These are phyloP conservation scores for Xylaria curta DNA, from an alignment of 495 filamentous ascomycete genomes.

Conservation along the genomic window DNA sequence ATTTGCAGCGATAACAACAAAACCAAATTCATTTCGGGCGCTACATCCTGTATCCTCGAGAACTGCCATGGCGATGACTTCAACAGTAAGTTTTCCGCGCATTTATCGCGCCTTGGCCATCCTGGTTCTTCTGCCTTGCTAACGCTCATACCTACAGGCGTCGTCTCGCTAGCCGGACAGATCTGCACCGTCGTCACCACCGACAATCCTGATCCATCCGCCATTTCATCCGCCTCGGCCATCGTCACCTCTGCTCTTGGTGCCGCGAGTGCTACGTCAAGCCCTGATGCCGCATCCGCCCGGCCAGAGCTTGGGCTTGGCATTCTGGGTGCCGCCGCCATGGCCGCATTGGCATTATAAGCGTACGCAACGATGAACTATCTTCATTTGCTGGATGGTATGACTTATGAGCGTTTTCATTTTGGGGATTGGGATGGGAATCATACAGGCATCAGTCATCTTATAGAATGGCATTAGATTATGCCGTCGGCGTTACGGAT, in stretches of 20 bases:
- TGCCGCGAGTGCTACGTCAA: slow-evolving; percentile 31
- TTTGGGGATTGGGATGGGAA: neutral
- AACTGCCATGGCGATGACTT: slow-evolving; percentile 32
- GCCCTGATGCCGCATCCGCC: slow-evolving; percentile 30
- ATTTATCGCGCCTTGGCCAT: neutral
- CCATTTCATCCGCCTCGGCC: slow-evolving; percentile 37
- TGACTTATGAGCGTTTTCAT: neutral
- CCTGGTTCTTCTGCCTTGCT: slow-evolving; percentile 10
- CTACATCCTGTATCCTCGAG: slow-evolving; percentile 30
- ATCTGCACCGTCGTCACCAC: slow-evolving; percentile 36
- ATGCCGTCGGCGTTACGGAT: slow-evolving; percentile 1
- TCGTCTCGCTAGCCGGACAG: slow-evolving; percentile 28
- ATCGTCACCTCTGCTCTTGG: slow-evolving; percentile 36
- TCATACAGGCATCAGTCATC: slow-evolving; percentile 11
- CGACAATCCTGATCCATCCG: slow-evolving; percentile 36
- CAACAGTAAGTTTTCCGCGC: slow-evolving; percentile 31
- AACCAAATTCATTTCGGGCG: slow-evolving; percentile 28
- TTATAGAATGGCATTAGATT: slow-evolving; percentile 18
- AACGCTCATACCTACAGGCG: slow-evolving; percentile 30
- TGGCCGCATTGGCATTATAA: slow-evolving; percentile 26
- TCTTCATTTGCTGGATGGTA: neutral
- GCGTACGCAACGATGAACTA: neutral
- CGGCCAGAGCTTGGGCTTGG: slow-evolving; percentile 35
- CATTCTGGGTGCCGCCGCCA: slow-evolving; percentile 35
- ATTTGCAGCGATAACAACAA: slow-evolving; percentile 33